Evolutionary conservation across 768 basidiomycete species (phyloP).

Genomic region (Sarcodon sp.): DNA sequence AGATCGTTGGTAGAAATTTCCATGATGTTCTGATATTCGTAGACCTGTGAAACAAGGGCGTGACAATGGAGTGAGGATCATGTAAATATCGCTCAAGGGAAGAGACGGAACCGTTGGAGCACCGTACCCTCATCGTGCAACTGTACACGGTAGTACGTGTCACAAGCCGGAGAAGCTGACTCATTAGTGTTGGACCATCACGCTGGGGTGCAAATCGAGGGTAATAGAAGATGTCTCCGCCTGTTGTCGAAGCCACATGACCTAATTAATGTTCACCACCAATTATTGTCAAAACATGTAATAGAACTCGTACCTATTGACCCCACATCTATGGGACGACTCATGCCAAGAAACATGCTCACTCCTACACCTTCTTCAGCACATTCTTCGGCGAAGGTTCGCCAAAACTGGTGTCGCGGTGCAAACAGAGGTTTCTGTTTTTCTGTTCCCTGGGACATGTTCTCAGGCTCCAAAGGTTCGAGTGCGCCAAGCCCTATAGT

Average conservation of each 20-base stretch:
- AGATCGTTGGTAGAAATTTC: constrained; percentile 58
- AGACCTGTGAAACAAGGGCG: constrained; percentile 31
- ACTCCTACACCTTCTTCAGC: constrained; percentile 85
- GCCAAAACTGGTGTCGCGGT: constrained; percentile 73
- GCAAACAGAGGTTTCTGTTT: constrained; percentile 75
- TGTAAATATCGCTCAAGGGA: constrained; percentile 2
- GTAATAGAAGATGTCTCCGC: constrained; percentile 87
- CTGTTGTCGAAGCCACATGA: constrained; percentile 56
- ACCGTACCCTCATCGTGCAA: constrained; percentile 69
- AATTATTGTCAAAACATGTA: background rate
- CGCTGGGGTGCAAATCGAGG: constrained; percentile 71
- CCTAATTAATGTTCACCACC: constrained; percentile 24
- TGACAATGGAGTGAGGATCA: constrained; percentile 1
- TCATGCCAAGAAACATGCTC: constrained; percentile 77
- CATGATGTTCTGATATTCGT: constrained; percentile 50
- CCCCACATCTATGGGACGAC: constrained; percentile 72
- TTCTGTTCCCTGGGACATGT: constrained; percentile 64
- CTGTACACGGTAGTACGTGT: constrained; percentile 67
- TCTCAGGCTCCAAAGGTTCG: constrained; percentile 41
- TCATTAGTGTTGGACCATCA: constrained; percentile 52
- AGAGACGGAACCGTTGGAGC: constrained; percentile 56
- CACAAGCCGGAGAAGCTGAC: constrained; percentile 64
- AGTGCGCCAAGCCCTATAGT: constrained; percentile 65
- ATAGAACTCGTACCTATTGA: constrained; percentile 49
- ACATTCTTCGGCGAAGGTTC: constrained; percentile 75